Percentiles rank a stretch among this genome's conserved stretches.
phyloP scores from a whole-genome alignment of 495 filamentous ascomycete genomes.

The Filosporella fistucella region DNA sequence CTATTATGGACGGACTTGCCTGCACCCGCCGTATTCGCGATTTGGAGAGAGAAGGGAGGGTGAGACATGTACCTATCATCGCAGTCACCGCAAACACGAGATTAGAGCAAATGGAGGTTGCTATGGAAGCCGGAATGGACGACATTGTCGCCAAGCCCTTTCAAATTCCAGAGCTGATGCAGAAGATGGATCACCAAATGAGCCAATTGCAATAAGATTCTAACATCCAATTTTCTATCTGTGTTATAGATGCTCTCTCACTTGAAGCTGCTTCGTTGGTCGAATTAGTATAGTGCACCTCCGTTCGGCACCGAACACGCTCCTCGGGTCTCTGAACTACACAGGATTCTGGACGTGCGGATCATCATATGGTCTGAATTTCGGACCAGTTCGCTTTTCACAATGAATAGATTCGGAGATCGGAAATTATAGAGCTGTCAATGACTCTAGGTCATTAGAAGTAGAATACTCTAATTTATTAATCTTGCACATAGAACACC shows the following conservation, averaged over 20 bases:
- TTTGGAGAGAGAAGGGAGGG: conserved; percentile 48
- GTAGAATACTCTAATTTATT: background rate
- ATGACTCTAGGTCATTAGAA: background rate
- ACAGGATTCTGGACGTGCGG: background rate
- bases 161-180: conserved; percentile 17
- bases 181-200: conserved; percentile 15
- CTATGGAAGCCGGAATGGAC: conserved; percentile 44
- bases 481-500: background rate
- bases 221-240: too few species aligned
- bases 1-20: conserved; percentile 77
- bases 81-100: conserved; percentile 78
- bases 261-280: too few species aligned
- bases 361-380: background rate
- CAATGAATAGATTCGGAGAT: background rate
- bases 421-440: background rate
- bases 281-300: background rate
- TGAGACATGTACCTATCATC: conserved; percentile 68
- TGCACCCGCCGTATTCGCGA: conserved; percentile 65
- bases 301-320: background rate
- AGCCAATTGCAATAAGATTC: too few species aligned
- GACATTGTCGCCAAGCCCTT: conserved; percentile 19
- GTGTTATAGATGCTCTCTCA: too few species aligned
- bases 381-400: background rate
- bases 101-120: conserved; percentile 56
- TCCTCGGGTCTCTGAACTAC: background rate